These are phyloP conservation scores for Punctularia strigosozonata DNA, from an alignment of 768 basidiomycete species.

Conservation along the genomic window DNA sequence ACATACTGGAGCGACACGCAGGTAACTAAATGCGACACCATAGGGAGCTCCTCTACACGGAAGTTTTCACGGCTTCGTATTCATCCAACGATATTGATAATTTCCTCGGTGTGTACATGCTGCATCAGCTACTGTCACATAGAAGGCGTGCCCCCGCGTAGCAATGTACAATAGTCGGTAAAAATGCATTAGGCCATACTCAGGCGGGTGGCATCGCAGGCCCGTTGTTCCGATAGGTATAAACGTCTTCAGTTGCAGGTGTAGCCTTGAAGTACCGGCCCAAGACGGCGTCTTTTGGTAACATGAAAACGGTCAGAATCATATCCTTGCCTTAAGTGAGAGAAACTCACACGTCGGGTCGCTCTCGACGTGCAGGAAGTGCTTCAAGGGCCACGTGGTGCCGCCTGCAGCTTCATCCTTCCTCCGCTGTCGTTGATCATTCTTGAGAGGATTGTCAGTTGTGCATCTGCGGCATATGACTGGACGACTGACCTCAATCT, in stretches of 20 bases:
- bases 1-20: conserved; percentile 45
- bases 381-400: conserved; percentile 62
- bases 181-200: too few species aligned
- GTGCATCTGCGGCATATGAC: not conserved
- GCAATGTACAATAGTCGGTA: too few species aligned
- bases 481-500: conserved; percentile 62
- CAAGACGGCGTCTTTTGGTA: conserved; percentile 47
- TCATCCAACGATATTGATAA: too few species aligned
- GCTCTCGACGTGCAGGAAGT: conserved; percentile 58
- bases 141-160: too few species aligned
- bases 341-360: conserved; percentile 60
- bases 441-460: conserved; percentile 33
- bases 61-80: too few species aligned
- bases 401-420: conserved; percentile 71
- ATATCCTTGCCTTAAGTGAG: conserved; percentile 1
- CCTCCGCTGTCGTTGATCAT: conserved; percentile 82
- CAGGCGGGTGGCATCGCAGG: too few species aligned
- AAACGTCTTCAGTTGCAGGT: conserved; percentile 68
- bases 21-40: too few species aligned
- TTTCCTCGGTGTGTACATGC: too few species aligned
- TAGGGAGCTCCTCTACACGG: too few species aligned
- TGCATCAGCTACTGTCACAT: too few species aligned
- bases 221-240: conserved; percentile 52
- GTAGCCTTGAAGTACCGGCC: conserved; percentile 46
- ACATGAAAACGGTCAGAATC: not conserved